Evolutionary conservation across 768 basidiomycete genomes (phyloP).

Genomic region (Tylopilus sp.): DNA sequence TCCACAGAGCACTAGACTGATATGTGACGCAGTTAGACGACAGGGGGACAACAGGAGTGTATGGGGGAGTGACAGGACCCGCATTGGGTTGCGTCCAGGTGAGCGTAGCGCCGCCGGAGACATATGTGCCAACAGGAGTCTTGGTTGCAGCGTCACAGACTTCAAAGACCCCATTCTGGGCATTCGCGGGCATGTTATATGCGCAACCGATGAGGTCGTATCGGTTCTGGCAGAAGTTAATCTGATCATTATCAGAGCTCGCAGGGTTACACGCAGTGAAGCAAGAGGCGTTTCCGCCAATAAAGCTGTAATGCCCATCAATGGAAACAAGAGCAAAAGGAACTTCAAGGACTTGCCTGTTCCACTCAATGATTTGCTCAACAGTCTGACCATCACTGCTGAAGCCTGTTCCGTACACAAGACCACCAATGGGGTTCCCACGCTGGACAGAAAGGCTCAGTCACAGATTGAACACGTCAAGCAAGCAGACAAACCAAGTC

Average conservation of each 20-base stretch:
- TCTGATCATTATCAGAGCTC: constrained; percentile 36
- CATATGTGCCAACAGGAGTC: constrained; percentile 55
- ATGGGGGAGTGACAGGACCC: constrained; percentile 35
- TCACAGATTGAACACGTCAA: constrained; percentile 11
- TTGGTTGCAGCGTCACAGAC: constrained; percentile 64
- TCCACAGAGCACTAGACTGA: constrained; percentile 36
- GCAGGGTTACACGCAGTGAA: constrained; percentile 66
- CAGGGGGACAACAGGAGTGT: constrained; percentile 37
- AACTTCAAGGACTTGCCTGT: constrained; percentile 39
- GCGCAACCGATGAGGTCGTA: constrained; percentile 69
- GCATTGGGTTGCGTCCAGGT: constrained; percentile 44
- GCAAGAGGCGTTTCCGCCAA: constrained; percentile 64
- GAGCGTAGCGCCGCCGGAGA: constrained; percentile 35
- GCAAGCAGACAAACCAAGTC: constrained; percentile 42
- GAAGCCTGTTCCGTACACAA: constrained; percentile 61
- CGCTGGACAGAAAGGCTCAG: constrained; percentile 37
- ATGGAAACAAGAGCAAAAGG: background rate
- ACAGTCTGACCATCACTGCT: constrained; percentile 38
- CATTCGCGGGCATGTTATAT: constrained; percentile 70
- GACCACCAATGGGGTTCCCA: constrained; percentile 78
- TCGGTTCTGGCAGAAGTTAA: constrained; percentile 62
- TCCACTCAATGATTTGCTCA: constrained; percentile 65
- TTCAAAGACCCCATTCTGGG: constrained; percentile 56
- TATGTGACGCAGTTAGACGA: constrained; percentile 45
- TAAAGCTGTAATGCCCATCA: constrained; percentile 42